Evolutionary conservation across 495 filamentous ascomycete species (phyloP), one percentile per base, ranked within the genome.

Genomic region (Xylaria scruposa): DNA sequence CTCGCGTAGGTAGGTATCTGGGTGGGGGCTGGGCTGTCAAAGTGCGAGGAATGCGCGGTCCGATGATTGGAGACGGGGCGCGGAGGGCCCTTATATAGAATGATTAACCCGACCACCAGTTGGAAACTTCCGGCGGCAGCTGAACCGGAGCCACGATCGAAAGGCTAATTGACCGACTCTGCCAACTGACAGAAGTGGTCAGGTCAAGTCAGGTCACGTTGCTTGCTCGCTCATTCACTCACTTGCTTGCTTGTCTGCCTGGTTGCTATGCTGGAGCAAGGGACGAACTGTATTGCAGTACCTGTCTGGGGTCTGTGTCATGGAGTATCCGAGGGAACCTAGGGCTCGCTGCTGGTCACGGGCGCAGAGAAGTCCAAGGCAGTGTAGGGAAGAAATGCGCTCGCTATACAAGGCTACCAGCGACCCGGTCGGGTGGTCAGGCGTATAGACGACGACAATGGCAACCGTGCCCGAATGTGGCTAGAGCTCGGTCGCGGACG

Each of bases 321-420:
- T n/a, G 60, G 60, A 46, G 17, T 21, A 63, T 26, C 46, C 38
- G 60, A 42, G 21, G 38, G 8, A 21, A 38, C n/a, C 59, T 21
- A 9, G n/a, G 42, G 40, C 12, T 31, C 21, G 33, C 44, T 56
- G 53, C 60, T 26, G 38, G 38, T 26, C 8, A 46, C 38, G 38
- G 36, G 10, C 15, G 9, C 38, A 63, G 59, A 38, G 38, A 54
- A 29, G 51, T 54, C 13, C 21, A 5, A 61, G n/a, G 59, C 7
- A 59, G 26, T 7, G 42, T 8, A 65, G 62, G 42, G 24, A 49
- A 15, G 42, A 42, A 33, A 65, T 36, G 46, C 63, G 44, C 63
- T 67, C 63, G 44, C 63, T 67, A 47, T 42, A 67, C 63, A 67
- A 67, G 63, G 63, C 63, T 67, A 47, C 47, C 46, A 66, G 46